These are phyloP conservation scores for Irpex rosettiformis DNA, from an alignment of 1,284 basidiomycete genomes.

Conservation along the genomic window DNA sequence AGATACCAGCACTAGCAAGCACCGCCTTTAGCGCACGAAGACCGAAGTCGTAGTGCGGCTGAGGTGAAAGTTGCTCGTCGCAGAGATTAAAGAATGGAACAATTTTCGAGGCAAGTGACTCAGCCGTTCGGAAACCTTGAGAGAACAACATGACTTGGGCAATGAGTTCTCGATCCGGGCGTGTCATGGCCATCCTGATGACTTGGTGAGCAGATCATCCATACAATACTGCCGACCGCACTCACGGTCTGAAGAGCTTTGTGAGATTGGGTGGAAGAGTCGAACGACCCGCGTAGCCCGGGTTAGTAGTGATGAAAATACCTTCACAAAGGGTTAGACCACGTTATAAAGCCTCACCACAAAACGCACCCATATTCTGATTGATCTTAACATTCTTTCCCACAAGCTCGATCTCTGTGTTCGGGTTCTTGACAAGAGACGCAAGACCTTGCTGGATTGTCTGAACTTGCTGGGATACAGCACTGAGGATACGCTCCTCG, in stretches of 20 bases:
- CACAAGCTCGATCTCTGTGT: constrained; percentile 92
- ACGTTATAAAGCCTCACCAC: constrained; percentile 14
- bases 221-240: constrained; percentile 17
- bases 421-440: constrained; percentile 74
- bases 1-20: constrained; percentile 92
- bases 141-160: constrained; percentile 99
- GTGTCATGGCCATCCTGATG: constrained; percentile 95
- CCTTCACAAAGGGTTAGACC: constrained; percentile 38
- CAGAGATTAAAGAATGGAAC: constrained; percentile 99
- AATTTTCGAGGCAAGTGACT: constrained; percentile 93
- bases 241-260: constrained; percentile 89
- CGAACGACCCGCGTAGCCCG: constrained; percentile 96
- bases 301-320: constrained; percentile 98
- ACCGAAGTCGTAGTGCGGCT: constrained; percentile 99
- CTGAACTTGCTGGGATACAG: constrained; percentile 99
- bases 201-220: constrained; percentile 12
- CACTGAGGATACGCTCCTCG: constrained; percentile 96
- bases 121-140: constrained; percentile 98
- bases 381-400: constrained; percentile 94
- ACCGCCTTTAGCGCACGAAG: constrained; percentile 97
- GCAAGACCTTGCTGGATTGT: constrained; percentile 96
- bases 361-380: constrained; percentile 76
- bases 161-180: constrained; percentile 96
- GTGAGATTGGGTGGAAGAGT: constrained; percentile 96
- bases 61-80: constrained; percentile 93